A percentile compares a stretch with the other conserved stretches of the same genome.
phyloP scores from a whole-genome alignment of 164 flowering plant species.

The Magnolia officinalis region DNA sequence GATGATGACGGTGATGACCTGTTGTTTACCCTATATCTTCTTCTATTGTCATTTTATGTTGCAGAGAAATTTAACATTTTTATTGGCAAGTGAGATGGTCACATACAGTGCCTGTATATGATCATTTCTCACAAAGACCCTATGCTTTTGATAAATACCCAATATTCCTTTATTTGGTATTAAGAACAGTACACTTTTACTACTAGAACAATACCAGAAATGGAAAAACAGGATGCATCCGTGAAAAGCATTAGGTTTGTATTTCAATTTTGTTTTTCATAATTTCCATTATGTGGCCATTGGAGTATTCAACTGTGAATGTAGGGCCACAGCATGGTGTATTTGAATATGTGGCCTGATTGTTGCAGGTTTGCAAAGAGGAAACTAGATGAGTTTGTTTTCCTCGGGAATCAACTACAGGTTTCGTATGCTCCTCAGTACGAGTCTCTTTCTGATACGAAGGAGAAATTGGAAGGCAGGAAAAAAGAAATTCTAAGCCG shows the following conservation, averaged over 20 bases:
- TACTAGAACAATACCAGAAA: too few species aligned
- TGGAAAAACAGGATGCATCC: background rate
- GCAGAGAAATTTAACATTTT: too few species aligned
- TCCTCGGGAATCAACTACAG: conserved; percentile 72
- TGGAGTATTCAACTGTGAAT: background rate
- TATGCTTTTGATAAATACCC: too few species aligned
- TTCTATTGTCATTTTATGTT: too few species aligned
- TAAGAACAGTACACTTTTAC: too few species aligned
- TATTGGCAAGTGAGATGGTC: too few species aligned
- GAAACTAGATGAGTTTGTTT: conserved; percentile 79
- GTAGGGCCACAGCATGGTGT: background rate
- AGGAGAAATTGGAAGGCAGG: conserved; percentile 76
- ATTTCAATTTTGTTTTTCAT: background rate
- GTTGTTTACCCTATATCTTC: too few species aligned
- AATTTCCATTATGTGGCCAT: background rate
- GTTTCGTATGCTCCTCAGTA: conserved; percentile 84
- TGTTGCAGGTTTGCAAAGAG: conserved; percentile 79
- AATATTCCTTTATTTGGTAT: too few species aligned
- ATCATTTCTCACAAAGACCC: too few species aligned
- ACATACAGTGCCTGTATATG: too few species aligned
- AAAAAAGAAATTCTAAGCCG: conserved; percentile 78
- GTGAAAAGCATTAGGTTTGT: background rate
- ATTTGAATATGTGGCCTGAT: background rate
- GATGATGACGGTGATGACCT: too few species aligned
- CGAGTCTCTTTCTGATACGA: conserved; percentile 74